phyloP scores from a whole-genome alignment of 2,329 filamentous ascomycete genomes.

The Whalleya microplaca region DNA sequence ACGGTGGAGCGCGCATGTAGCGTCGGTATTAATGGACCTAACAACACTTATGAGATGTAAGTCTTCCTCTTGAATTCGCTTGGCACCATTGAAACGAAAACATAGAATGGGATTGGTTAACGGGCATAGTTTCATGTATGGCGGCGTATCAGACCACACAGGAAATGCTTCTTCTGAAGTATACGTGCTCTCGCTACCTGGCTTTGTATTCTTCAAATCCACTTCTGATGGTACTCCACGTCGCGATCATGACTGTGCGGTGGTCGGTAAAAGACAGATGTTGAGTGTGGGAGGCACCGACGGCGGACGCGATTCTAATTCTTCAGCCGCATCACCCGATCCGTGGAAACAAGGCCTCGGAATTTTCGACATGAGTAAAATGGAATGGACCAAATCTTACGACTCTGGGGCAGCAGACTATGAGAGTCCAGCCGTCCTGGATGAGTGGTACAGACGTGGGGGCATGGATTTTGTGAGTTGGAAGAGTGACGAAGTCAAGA shows the following conservation, averaged over 20 bases:
- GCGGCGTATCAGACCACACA: conserved; percentile 33
- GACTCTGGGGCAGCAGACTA: conserved; percentile 40
- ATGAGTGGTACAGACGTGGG: conserved; percentile 40
- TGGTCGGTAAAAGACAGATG: conserved; percentile 45
- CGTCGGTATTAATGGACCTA: conserved; percentile 38
- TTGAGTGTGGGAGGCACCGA: conserved; percentile 43
- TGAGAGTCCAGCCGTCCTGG: conserved; percentile 37
- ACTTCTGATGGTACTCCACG: conserved; percentile 28
- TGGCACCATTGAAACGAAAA: not conserved
- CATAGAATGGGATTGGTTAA: conserved; percentile 2
- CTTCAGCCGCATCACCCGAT: conserved; percentile 33
- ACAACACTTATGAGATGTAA: conserved; percentile 43
- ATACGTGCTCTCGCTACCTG: conserved; percentile 43
- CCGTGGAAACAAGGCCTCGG: conserved; percentile 43
- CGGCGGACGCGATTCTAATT: conserved; percentile 26
- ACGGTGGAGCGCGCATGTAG: conserved; percentile 38
- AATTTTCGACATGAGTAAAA: conserved; percentile 44
- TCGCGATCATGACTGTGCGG: conserved; percentile 39
- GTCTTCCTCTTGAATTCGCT: conserved; percentile 3
- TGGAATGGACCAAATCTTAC: conserved; percentile 41
- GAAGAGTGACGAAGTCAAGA: conserved; percentile 30
- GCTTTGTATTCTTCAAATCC: conserved; percentile 42
- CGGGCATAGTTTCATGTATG: conserved; percentile 41
- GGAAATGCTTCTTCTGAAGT: conserved; percentile 35
- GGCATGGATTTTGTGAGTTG: conserved; percentile 33